These are phyloP conservation scores for Trametes coccinea DNA, from an alignment of 768 basidiomycete genomes.

Conservation along the genomic window DNA sequence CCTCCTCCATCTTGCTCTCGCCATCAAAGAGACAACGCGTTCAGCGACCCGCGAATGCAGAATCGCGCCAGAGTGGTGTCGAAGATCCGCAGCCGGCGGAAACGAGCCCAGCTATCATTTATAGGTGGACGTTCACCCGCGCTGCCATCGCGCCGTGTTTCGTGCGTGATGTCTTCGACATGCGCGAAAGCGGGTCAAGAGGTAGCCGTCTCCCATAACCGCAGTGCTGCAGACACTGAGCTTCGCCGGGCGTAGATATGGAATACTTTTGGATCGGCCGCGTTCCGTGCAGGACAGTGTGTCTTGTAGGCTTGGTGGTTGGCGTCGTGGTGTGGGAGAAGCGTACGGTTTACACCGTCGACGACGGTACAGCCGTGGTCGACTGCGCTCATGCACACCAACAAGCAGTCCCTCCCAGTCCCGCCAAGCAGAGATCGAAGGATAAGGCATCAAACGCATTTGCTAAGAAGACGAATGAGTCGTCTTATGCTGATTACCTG, in stretches of 20 bases:
- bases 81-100: neutral
- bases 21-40: conserved; percentile 11
- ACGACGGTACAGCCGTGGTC: conserved; percentile 74
- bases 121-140: conserved; percentile 29
- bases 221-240: neutral
- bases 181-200: conserved; percentile 25
- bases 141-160: conserved; percentile 32
- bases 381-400: conserved; percentile 51
- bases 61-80: neutral
- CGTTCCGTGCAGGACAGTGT: conserved; percentile 66
- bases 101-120: conserved; percentile 17
- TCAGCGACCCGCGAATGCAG: neutral
- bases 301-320: conserved; percentile 63
- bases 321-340: conserved; percentile 61
- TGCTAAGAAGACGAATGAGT: neutral
- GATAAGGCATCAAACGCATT: neutral
- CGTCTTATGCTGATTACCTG: conserved; percentile 13
- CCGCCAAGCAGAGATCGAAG: neutral
- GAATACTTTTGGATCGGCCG: conserved; percentile 75
- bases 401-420: conserved; percentile 31
- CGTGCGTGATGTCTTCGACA: conserved; percentile 25
- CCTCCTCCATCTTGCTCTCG: conserved; percentile 20
- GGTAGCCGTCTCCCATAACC: conserved; percentile 9
- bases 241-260: conserved; percentile 35
- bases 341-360: conserved; percentile 65